Evolutionary conservation across 192 early-diverging fungal genomes (phyloP), one percentile per base, ranked within the genome.

Genomic region (Allomyces macrogynus): DNA sequence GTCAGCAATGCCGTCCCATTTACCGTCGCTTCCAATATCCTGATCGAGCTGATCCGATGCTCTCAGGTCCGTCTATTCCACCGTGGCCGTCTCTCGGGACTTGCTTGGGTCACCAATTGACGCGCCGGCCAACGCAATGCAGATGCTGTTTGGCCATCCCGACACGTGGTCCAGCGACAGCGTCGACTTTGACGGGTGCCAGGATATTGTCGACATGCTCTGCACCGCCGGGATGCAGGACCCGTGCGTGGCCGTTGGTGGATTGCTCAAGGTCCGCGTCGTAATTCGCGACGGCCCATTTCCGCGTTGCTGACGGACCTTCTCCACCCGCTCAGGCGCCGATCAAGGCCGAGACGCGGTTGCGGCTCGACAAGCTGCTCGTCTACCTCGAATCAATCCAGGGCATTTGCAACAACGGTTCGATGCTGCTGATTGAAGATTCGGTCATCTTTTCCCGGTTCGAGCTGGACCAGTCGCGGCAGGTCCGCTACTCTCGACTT

Each of bases 321-420:
- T 40, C 32, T 40, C 7, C 32, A 40, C 32, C 7, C 7, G 3
- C 62, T 23, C 54, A 83, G 78, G 73, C 78, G 54, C 79, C 66
- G 25, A 62, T 82, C 5, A 74, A 78, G 10, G 23, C 69, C 12
- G 68, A 75, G 43, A 70, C 77, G 10, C 65, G 65, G 18, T 81
- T 83, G 62, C 65, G 81, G 7, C 49, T 84, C n/a, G 82, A 84
- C 69, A 80, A 81, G 64, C 74, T 84, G 10, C 69, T 84, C n/a
- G 71, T 76, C 11, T 82, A 76, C 60, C 63, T 84, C 20, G 82
- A 84, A 63, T 75, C 71, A 42, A 81, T 83, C 22, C 75, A 83
- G 27, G 78, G 78, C 3, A 74, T 84, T 10, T 84, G 82, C 61
- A 79, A 81, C 12, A 84, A 82, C 66, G 78, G 78, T 8, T 81